These are phyloP conservation scores for Mycena pura DNA, from an alignment of 768 basidiomycete species.

Conservation along the genomic window DNA sequence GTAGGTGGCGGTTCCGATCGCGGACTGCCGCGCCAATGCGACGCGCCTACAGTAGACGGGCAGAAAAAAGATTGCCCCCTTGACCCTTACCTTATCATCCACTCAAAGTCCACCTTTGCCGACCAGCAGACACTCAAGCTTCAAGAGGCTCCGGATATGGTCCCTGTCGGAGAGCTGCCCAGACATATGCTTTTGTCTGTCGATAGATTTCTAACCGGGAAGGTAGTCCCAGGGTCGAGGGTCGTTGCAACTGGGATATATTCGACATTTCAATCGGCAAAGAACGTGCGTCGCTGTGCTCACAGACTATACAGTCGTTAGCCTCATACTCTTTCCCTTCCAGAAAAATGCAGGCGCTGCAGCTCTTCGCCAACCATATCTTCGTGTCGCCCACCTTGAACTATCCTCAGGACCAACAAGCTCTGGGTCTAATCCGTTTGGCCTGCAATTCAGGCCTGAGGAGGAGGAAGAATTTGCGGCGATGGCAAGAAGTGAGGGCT, in stretches of 20 bases:
- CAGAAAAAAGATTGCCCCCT: slow-evolving; percentile 94
- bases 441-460: slow-evolving; percentile 88
- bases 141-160: slow-evolving; percentile 99
- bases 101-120: slow-evolving; percentile 91
- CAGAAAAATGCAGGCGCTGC: slow-evolving; percentile 85
- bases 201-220: slow-evolving; percentile 90
- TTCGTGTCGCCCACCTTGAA: slow-evolving; percentile 92
- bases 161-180: slow-evolving; percentile 97
- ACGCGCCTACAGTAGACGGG: slow-evolving; percentile 79
- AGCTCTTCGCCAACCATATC: slow-evolving; percentile 92
- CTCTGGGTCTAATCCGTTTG: slow-evolving; percentile 82
- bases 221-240: slow-evolving; percentile 95
- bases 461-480: slow-evolving; percentile 97
- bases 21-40: slow-evolving; percentile 87
- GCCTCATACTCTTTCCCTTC: not conserved
- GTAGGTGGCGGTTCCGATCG: slow-evolving; percentile 86
- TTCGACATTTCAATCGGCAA: slow-evolving; percentile 91
- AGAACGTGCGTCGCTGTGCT: slow-evolving; percentile 62
- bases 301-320: not conserved
- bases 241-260: slow-evolving; percentile 96
- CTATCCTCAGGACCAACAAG: slow-evolving; percentile 79
- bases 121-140: slow-evolving; percentile 97
- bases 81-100: slow-evolving; percentile 95
- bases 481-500: slow-evolving; percentile 85
- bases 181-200: slow-evolving; percentile 92